Conservation (phyloP, 371 early-diverging fungal genomes). For the Apophysomyces trapeziformis region DNA sequence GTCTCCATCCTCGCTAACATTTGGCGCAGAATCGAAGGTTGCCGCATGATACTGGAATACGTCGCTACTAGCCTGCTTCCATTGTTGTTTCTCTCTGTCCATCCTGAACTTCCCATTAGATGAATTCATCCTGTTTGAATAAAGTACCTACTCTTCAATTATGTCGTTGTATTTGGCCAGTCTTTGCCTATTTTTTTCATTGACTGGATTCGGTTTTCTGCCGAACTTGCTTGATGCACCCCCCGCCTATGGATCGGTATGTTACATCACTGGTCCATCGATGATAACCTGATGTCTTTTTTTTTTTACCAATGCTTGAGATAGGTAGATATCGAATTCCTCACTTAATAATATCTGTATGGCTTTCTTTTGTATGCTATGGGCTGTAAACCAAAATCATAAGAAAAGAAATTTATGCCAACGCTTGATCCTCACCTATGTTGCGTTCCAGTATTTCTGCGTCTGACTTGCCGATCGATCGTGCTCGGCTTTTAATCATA, state of each 20-base stretch:
- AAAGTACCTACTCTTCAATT: not conserved
- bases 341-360: not conserved
- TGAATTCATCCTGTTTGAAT: not conserved
- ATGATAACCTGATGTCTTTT: not conserved
- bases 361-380: not conserved
- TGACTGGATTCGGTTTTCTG: not conserved
- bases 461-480: not conserved
- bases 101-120: not conserved
- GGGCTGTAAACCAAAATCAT: not conserved
- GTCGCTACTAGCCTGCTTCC: not conserved
- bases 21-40: not conserved
- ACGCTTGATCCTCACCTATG: not conserved
- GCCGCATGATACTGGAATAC: not conserved
- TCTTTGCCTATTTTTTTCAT: not conserved
- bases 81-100: not conserved
- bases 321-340: not conserved
- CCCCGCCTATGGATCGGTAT: not conserved
- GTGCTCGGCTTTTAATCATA: not conserved
- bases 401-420: not conserved
- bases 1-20: not conserved
- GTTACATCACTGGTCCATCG: not conserved
- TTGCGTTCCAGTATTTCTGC: not conserved
- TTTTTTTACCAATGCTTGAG: not conserved
- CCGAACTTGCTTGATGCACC: not conserved
- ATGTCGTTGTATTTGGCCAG: not conserved